Evolutionary conservation across 305 asterid genomes (phyloP), one percentile per base, ranked within the genome.

Genomic region (Vinca major): DNA sequence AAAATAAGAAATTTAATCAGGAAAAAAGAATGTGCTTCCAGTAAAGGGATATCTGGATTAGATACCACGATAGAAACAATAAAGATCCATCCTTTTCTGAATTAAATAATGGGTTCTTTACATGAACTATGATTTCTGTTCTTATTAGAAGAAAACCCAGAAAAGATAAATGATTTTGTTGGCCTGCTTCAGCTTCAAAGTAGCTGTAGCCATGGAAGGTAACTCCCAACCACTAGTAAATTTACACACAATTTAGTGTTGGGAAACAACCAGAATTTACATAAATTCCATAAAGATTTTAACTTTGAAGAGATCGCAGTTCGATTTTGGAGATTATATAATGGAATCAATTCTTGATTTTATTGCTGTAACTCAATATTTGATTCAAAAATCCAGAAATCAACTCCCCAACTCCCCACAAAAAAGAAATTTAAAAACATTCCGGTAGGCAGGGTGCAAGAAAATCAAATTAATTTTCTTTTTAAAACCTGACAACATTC

Each of bases 201-300:
- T 39, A 14, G 21, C 48, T 39, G 65, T 37, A n/a, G 21, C 39
- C 75, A 11, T 64, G 65, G 66, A 40, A 71, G 33, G 45, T 44
- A 54, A 54, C 60, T 71, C 75, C 70, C 20, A 62, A 41, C 21
- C 65, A 39, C 12, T 60, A 16, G 45, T 6, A 36, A 36, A 58
- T 4, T 58, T 36, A 36, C 64, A 58, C 44, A 2, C 8, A 53
- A 2, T 39, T 8, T 0, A 60, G 64, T 5, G 13, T 60, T 14
- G 14, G 39, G 47, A 41, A 41, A 41, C 5, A 41, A 41, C 45
- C 45, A 41, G 45, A 4, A 41, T 41, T 41, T 4, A 60, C 16
- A 60, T 14, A 50, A 50, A 50, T 13, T 16, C 9, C 44, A 33
- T 8, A 58, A 1, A 14, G 47, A 37, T 60, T 3, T 58, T 36